Conservation (phyloP, 192 early-diverging fungal species). For the Coemansia sp. region DNA sequence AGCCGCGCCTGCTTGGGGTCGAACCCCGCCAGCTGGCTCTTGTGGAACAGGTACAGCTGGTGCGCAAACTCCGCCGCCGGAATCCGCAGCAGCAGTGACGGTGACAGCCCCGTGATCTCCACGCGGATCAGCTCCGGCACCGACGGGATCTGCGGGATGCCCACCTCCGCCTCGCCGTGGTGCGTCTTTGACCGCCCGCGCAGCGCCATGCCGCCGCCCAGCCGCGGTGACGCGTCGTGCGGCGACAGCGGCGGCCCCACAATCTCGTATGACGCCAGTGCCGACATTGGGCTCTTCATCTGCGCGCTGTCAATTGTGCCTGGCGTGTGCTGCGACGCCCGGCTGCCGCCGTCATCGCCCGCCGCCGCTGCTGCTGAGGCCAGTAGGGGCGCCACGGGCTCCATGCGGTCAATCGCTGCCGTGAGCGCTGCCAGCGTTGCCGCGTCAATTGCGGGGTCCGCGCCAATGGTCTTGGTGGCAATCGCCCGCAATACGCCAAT, state of each 20-base stretch:
- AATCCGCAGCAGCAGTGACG: conserved; percentile 58
- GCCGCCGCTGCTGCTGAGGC: neutral
- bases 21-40: conserved; percentile 26
- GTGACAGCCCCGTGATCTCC: conserved; percentile 59
- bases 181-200: conserved; percentile 41
- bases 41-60: conserved; percentile 68
- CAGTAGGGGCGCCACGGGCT: conserved; percentile 8
- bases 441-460: neutral
- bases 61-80: conserved; percentile 59
- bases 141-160: conserved; percentile 36
- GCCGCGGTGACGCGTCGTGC: conserved; percentile 4
- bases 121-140: conserved; percentile 50
- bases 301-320: conserved; percentile 10
- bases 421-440: neutral
- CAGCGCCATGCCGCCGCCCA: conserved; percentile 9
- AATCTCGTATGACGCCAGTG: conserved; percentile 29
- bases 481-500: conserved; percentile 25
- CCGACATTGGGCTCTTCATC: conserved; percentile 8
- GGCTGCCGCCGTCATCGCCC: neutral
- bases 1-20: conserved; percentile 36
- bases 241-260: conserved; percentile 10
- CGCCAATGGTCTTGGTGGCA: conserved; percentile 7
- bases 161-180: conserved; percentile 30
- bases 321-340: conserved; percentile 1
- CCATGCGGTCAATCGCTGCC: conserved; percentile 35